phyloP scores from a whole-genome alignment of 306 rosid genomes.

The Cicer chorassanicum region DNA sequence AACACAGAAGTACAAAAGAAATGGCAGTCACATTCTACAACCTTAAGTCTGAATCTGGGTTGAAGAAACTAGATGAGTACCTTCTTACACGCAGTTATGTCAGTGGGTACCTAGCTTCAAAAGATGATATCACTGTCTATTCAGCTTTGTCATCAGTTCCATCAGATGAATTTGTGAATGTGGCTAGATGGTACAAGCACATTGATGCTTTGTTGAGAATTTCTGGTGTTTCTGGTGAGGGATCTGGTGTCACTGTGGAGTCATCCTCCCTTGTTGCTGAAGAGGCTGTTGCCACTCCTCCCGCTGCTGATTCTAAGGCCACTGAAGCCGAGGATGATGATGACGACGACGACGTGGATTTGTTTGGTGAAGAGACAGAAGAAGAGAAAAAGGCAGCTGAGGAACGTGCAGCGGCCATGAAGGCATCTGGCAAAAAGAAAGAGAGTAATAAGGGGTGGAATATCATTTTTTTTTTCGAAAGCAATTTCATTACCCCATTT shows the following conservation, averaged over 20 bases:
- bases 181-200: conserved; percentile 83
- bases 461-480: too few relatives aligned
- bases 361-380: conserved; percentile 96
- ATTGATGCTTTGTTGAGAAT: conserved; percentile 81
- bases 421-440: conserved; percentile 88
- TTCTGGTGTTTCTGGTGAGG: conserved; percentile 90
- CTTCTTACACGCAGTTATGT: conserved; percentile 89
- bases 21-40: conserved; percentile 76
- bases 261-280: conserved; percentile 53
- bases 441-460: too few relatives aligned
- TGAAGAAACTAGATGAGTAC: conserved; percentile 82
- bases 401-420: conserved; percentile 81
- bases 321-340: conserved; percentile 72
- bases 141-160: conserved; percentile 65
- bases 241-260: conserved; percentile 71
- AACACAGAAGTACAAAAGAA: conserved; percentile 37
- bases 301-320: conserved; percentile 77
- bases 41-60: conserved; percentile 64
- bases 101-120: conserved; percentile 85
- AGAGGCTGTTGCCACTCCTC: conserved; percentile 83
- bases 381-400: conserved; percentile 98
- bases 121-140: conserved; percentile 82
- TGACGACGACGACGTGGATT: conserved; percentile 86
- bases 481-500: too few relatives aligned
- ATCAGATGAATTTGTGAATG: conserved; percentile 66